Base-by-base conservation (phyloP, 228 moss, liverwort and hornwort genomes). In the Sphagnum fallax region DNA sequence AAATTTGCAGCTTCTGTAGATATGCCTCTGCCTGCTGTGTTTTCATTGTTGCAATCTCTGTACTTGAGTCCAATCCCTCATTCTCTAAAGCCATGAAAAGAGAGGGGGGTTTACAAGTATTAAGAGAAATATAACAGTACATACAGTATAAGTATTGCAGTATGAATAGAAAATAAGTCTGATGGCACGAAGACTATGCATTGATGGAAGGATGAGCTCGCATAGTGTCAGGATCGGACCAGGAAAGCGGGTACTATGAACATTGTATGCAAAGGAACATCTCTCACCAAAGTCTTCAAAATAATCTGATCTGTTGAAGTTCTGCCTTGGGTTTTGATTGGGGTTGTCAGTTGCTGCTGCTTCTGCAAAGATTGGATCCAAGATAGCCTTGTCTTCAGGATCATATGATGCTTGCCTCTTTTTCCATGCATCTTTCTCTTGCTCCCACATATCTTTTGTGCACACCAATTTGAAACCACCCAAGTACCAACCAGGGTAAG, bases 21-120 rank as follows among this genome's bases (percentile, higher is more conserved):
- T 90, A 77, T 76, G 84, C 73, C 76, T 91, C 91, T 58, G 93
- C 93, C 85, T 93, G 91, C 80, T 84, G 85, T 69, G 87, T 86
- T 87, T 91, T 91, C 52, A 76, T 80, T 80, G 83, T 89, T 69
- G 89, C 88, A 83, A 93, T 82, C 74, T 89, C 87, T 80, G 87
- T 88, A 73, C 90, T 77, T 50, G 89, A 81, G 32, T 32, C 32
- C 32, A 32, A 32, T 68, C 78, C 91, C 79, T 82, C 82, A 68
- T 32, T 32, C 32, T 32, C 32, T 32, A 32, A 32, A 32, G 32
- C 32, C 32, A 53, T 60, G 52, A 71, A 71, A 63, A 49, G 63
- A 16, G 52, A 18, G 51, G 65, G 65, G 68, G 5, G 48, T 5
- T 59, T 52, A 57, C 11, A 6, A 14, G 14, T 62, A 67, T 63